A percentile compares a stretch with the other conserved stretches of the same genome.
Evolutionary conservation across 805 yeast species (phyloP).

Genomic region (Ogataea philodendri): DNA sequence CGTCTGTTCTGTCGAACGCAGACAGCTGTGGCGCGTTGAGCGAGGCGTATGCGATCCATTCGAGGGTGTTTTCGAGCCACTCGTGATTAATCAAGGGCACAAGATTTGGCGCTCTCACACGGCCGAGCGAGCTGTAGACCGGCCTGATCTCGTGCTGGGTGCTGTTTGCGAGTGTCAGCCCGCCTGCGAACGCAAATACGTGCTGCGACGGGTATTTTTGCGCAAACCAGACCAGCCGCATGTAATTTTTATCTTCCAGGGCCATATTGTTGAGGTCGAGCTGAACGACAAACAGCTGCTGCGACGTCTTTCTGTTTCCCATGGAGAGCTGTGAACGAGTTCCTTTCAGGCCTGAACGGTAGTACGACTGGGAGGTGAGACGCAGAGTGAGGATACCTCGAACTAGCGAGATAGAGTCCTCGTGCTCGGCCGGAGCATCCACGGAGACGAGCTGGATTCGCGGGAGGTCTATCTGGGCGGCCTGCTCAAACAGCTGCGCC

Average conservation of each 20-base stretch:
- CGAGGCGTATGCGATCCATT: slow-evolving; percentile 33
- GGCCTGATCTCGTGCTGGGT: neutral
- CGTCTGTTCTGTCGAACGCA: slow-evolving; percentile 19
- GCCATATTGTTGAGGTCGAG: slow-evolving; percentile 20
- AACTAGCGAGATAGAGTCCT: slow-evolving; percentile 32
- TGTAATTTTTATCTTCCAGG: slow-evolving; percentile 21
- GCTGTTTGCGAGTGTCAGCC: slow-evolving; percentile 1
- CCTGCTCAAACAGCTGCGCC: slow-evolving; percentile 4
- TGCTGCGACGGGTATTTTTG: slow-evolving; percentile 21
- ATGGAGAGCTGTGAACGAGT: slow-evolving; percentile 25
- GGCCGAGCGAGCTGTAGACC: slow-evolving; percentile 9
- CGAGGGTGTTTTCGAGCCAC: slow-evolving; percentile 26
- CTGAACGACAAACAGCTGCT: slow-evolving; percentile 24
- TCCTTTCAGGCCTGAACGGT: slow-evolving; percentile 36
- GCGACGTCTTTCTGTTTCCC: slow-evolving; percentile 24
- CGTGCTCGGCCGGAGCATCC: slow-evolving; percentile 28
- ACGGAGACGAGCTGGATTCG: slow-evolving; percentile 17
- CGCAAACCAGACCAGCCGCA: slow-evolving; percentile 33
- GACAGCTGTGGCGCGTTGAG: slow-evolving; percentile 28
- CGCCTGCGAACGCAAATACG: slow-evolving; percentile 12
- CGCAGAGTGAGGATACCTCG: slow-evolving; percentile 31
- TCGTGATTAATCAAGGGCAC: slow-evolving; percentile 20
- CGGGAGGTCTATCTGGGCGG: slow-evolving; percentile 1
- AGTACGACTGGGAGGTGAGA: slow-evolving; percentile 32
- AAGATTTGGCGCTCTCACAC: slow-evolving; percentile 21